Conservation (phyloP, 202 grass and related monocot species). For the Saccharum hybrid region DNA sequence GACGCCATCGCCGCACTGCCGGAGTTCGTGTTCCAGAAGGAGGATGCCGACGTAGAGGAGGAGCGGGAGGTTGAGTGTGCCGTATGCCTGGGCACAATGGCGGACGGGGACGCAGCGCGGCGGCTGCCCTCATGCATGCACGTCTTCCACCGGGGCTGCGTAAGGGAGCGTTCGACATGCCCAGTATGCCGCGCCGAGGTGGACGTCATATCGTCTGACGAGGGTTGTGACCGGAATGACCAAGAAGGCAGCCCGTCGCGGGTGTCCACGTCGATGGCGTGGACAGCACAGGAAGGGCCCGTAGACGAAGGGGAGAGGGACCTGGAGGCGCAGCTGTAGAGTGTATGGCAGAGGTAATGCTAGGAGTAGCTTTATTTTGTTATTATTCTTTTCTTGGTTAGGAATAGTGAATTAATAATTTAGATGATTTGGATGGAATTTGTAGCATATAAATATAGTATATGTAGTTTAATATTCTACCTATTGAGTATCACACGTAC, state of each 20-base stretch:
- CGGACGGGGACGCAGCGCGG: conserved; percentile 48
- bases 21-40: conserved; percentile 45
- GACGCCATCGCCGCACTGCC: conserved; percentile 58
- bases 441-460: background rate
- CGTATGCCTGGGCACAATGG: conserved; percentile 54
- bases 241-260: conserved; percentile 2
- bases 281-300: background rate
- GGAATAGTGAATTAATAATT: background rate
- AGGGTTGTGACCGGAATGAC: background rate
- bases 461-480: background rate
- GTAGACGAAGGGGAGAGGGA: conserved; percentile 41
- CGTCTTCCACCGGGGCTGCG: conserved; percentile 64
- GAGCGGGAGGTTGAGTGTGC: conserved; percentile 44
- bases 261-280: background rate
- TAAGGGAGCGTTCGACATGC: conserved; percentile 58
- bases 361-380: background rate
- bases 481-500: background rate
- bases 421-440: background rate
- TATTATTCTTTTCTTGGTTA: no score
- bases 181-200: conserved; percentile 62
- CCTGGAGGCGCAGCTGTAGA: conserved; percentile 51
- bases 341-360: background rate
- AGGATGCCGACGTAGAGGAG: conserved; percentile 8
- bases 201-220: background rate
- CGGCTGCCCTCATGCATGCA: conserved; percentile 64